Evolutionary conservation across 257 asterid genomes (phyloP).

Genomic region (Ehretia macrophylla): DNA sequence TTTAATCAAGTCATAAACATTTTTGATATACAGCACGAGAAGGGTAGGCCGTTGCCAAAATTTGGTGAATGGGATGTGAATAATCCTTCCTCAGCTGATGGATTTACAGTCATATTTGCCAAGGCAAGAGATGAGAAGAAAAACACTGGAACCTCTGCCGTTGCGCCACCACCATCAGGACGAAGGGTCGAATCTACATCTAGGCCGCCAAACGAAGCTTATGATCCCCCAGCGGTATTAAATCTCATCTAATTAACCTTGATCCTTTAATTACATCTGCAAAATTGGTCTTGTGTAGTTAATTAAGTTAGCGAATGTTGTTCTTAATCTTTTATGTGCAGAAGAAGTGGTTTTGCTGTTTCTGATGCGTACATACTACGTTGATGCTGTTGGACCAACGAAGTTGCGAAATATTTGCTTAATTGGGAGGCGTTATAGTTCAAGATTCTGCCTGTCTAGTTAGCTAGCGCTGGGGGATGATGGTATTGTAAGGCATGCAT

Average conservation of each 20-base stretch:
- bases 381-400: background rate
- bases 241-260: no score
- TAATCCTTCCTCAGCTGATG: conserved; percentile 48
- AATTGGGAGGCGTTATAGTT: no score
- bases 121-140: conserved; percentile 52
- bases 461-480: no score
- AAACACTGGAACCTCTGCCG: conserved; percentile 19
- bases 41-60: conserved; percentile 44
- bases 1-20: background rate
- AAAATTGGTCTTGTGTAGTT: no score
- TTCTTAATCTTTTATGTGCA: background rate
- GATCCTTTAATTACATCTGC: background rate
- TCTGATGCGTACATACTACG: background rate
- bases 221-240: background rate
- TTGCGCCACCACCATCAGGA: conserved; percentile 4
- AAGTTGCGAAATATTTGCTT: no score
- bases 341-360: background rate
- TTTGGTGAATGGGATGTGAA: conserved; percentile 53
- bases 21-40: conserved; percentile 18
- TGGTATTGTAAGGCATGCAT: no score
- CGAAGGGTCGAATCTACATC: conserved; percentile 1
- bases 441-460: no score
- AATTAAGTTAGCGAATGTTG: background rate
- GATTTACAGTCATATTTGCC: conserved; percentile 44
- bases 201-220: conserved; percentile 1